A percentile compares a stretch with the other conserved stretches of the same genome.
Evolutionary conservation across 768 basidiomycete genomes (phyloP).

Genomic region (Amanita inopinata): DNA sequence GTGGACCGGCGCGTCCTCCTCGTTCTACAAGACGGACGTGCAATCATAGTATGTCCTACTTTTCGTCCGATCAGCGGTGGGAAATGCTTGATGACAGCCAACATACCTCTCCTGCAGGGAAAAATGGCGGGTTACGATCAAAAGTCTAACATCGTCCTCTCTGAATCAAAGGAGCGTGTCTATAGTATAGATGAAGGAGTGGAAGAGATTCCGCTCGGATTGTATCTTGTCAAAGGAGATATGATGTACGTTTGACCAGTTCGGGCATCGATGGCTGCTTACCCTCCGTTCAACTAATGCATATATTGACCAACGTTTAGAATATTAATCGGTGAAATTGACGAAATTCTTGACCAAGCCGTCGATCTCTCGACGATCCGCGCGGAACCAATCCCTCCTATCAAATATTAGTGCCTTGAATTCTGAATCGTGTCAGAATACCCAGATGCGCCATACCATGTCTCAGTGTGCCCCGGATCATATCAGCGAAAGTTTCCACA

Average conservation of each 20-base stretch:
- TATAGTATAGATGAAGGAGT: constrained; percentile 88
- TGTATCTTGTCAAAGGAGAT: constrained; percentile 97
- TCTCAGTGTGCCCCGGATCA: no score
- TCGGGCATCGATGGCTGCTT: constrained; percentile 4
- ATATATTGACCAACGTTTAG: no score
- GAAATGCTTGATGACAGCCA: constrained; percentile 4
- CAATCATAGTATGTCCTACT: constrained; percentile 66
- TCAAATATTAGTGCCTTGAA: constrained; percentile 55
- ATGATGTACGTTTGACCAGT: constrained; percentile 73
- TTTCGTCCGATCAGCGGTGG: neutral
- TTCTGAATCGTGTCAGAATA: neutral
- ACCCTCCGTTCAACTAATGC: constrained; percentile 9
- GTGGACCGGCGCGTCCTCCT: constrained; percentile 90
- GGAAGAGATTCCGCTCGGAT: constrained; percentile 87
- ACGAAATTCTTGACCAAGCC: constrained; percentile 69
- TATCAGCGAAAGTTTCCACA: no score
- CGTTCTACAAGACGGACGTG: constrained; percentile 91
- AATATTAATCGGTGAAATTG: constrained; percentile 77
- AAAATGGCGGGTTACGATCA: constrained; percentile 89
- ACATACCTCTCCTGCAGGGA: constrained; percentile 41
- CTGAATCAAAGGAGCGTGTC: constrained; percentile 88
- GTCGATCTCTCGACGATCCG: constrained; percentile 69
- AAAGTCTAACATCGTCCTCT: constrained; percentile 92
- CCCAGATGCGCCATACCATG: no score
- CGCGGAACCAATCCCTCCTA: constrained; percentile 81